A percentile compares a stretch with the other conserved stretches of the same genome.
These are phyloP conservation scores for Raffaelea ambrosiae DNA, from an alignment of 2,329 filamentous ascomycete species.

Conservation along the genomic window DNA sequence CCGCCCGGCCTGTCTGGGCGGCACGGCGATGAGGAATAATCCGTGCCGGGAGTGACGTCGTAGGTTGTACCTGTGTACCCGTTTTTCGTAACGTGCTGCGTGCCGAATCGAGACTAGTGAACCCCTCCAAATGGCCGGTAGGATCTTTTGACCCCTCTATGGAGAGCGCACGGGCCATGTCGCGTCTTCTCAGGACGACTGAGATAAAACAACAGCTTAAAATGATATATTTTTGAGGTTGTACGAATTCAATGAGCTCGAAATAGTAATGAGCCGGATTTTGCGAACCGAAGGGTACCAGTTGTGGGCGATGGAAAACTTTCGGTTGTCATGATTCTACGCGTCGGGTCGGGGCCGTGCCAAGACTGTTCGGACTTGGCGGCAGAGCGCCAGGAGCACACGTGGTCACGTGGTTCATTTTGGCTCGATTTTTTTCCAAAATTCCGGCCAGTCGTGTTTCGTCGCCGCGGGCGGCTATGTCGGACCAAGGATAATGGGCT, in stretches of 20 bases:
- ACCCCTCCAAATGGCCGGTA: neutral
- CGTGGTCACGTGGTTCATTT: slow-evolving; percentile 13
- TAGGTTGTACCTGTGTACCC: slow-evolving; percentile 2
- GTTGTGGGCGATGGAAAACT: neutral
- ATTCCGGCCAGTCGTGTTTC: neutral
- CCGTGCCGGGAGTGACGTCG: slow-evolving; percentile 11
- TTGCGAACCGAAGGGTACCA: neutral
- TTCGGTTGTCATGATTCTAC: neutral
- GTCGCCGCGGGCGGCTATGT: neutral
- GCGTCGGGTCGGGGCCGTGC: slow-evolving; percentile 8
- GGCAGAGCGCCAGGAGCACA: slow-evolving; percentile 9
- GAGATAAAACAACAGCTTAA: neutral
- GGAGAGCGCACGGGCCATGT: slow-evolving; percentile 9
- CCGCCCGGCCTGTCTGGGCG: neutral
- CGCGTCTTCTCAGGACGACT: slow-evolving; percentile 11
- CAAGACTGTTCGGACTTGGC: slow-evolving; percentile 1
- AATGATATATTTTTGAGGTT: neutral
- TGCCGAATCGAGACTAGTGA: slow-evolving; percentile 3
- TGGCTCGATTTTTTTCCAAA: neutral
- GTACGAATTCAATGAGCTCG: neutral
- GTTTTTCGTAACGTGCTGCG: slow-evolving; percentile 6
- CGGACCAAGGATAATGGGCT: neutral
- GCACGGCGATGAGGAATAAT: slow-evolving; percentile 12
- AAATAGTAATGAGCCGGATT: neutral
- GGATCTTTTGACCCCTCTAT: neutral